Base-by-base conservation (phyloP, 1,139 yeast species). In the Yamadazyma diospyri region DNA sequence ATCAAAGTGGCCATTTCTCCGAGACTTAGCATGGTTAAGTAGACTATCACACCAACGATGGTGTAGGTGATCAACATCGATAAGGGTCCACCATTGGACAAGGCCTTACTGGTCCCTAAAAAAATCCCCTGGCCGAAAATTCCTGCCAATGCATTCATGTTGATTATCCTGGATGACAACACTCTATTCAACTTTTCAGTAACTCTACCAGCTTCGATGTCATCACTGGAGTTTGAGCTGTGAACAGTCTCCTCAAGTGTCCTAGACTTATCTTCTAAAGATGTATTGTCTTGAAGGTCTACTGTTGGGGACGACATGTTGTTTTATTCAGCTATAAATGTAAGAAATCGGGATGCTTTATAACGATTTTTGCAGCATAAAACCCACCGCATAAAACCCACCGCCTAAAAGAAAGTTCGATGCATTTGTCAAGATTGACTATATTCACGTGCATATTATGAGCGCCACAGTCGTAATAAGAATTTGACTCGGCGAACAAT, bases 51-150 rank as follows among this genome's bases (percentile, higher is more conserved):
- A 10, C 86, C 86, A 41, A 78, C 75, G 18, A 78, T 61, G 5
- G 69, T 53, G 48, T 78, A 81, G 25, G 79, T 76, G 29, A 81
- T 59, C 15, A 81, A 54, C 34, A 81, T 55, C 5, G 82, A 72
- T 5, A 76, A 72, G 3, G 88, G 87, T 12, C 88, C 88, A 38
- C 84, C 85, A 13, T 52, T 55, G 16, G 73, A 65, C 32, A 81
- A 58, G 4, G 84, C 72, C 33, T 68, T 70, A 4, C 84, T 82
- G 0, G 84, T 71, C 21, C 85, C 82, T 32, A 81, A 60, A 40
- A 78, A 69, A 33, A 82, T 58, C 36, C 92, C 92, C 3, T 87
- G 76, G 11, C 87, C 86, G 33, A 78, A 76, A 36, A 76, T 73
- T 7, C 85, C 85, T 3, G 81, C 84, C 36, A 78, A 63, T 24